Base-by-base conservation (phyloP, 495 filamentous ascomycete species). In the Usnea hakonensis region DNA sequence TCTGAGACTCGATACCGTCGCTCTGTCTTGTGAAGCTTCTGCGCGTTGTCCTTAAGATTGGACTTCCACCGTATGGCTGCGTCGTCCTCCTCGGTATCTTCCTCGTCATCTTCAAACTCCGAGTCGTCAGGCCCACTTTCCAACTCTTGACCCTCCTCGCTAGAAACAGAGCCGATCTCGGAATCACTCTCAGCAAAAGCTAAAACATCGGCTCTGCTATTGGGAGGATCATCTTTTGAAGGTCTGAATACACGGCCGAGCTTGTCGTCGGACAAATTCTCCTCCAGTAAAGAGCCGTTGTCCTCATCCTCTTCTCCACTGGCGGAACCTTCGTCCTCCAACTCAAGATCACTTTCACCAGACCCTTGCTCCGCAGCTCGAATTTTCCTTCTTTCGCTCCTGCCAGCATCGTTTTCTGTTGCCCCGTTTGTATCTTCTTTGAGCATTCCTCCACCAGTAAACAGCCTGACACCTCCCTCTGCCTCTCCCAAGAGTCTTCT, bases 101-200 rank as follows among this genome's bases (percentile, higher is more conserved):
- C 87, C 28, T 61, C 58, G 23, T 75, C 74, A 0, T 82, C 74
- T 2, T 79, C 81, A 32, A 65, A 68, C 3, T 75, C 75, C 0
- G 69, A 71, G 2, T 76, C 81, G 19, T 82, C 78, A 11, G 72
- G 70, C 26, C 77, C 85, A 64, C 87, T 85, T 32, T 91, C 84
- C 3, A 87, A 65, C 21, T 82, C 78, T 56, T 82, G 79, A 36
- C 85, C 83, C 16, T 83, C 85, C 5, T 78, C 86, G 4, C 81
- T 83, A n/a, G 88, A 95, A 40, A 96, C 75, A 17, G 94, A 97
- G 16, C 94, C 94, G 5, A 97, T 77, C 71, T 97, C 95, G 9
- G 93, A 97, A 70, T 98, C 94, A 68, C 89, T 94, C 68, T 97
- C 92, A 2, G 93, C 92, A 73, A 96, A 98, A n/a, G 83, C 88